These are phyloP conservation scores for Moniliella sp. DNA, from an alignment of 1,284 basidiomycete genomes.

Conservation along the genomic window DNA sequence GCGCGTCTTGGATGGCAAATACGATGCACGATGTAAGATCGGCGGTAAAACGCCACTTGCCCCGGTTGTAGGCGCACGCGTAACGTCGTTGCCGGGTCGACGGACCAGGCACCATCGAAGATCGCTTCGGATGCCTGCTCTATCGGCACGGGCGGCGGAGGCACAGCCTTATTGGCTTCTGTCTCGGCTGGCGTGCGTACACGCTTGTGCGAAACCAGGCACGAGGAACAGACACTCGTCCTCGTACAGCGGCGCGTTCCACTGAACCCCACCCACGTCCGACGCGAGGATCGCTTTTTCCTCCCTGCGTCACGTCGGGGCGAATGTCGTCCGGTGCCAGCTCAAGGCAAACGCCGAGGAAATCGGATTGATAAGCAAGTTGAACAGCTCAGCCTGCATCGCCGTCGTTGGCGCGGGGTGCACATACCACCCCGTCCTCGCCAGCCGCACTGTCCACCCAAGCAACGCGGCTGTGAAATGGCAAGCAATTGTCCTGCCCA, in stretches of 20 bases:
- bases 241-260: slow-evolving; percentile 58
- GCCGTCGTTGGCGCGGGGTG: too few relatives aligned
- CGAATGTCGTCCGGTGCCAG: slow-evolving; percentile 65
- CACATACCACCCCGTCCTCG: too few relatives aligned
- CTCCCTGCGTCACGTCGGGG: slow-evolving; percentile 48
- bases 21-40: slow-evolving; percentile 53
- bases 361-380: slow-evolving; percentile 52
- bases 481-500: too few relatives aligned
- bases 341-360: slow-evolving; percentile 50
- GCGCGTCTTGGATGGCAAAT: slow-evolving; percentile 41
- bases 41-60: slow-evolving; percentile 65
- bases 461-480: slow-evolving; percentile 13
- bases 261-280: slow-evolving; percentile 56
- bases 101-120: slow-evolving; percentile 38
- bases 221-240: slow-evolving; percentile 56
- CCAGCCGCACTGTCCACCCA: slow-evolving; percentile 2
- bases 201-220: slow-evolving; percentile 46
- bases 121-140: not conserved
- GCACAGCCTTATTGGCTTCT: slow-evolving; percentile 9
- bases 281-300: slow-evolving; percentile 42
- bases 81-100: slow-evolving; percentile 43
- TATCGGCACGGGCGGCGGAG: too few relatives aligned
- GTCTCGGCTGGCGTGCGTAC: slow-evolving; percentile 45
- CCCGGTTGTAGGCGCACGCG: slow-evolving; percentile 38
- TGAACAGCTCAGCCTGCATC: slow-evolving; percentile 47